These are phyloP conservation scores for Plicaturopsis crispa DNA, from an alignment of 768 basidiomycete species.

Conservation along the genomic window DNA sequence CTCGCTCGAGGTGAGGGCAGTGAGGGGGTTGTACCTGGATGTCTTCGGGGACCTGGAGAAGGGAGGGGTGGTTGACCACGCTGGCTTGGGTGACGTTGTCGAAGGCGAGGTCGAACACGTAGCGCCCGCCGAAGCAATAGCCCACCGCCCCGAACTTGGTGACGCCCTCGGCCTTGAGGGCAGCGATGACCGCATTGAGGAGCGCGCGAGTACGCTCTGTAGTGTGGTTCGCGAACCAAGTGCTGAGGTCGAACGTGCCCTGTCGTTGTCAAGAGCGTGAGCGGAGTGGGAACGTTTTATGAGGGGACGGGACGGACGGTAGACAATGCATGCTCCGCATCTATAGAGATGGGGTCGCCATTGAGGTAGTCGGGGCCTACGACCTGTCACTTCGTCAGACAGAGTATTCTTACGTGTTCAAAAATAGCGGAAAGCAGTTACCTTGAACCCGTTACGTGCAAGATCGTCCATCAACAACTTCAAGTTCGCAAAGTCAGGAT, in stretches of 20 bases:
- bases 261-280: slow-evolving; percentile 1
- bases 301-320: background rate
- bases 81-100: slow-evolving; percentile 29
- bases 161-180: slow-evolving; percentile 30
- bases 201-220: slow-evolving; percentile 22
- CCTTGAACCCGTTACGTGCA: slow-evolving; percentile 31
- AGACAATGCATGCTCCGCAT: background rate
- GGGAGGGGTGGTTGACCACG: slow-evolving; percentile 39
- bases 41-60: slow-evolving; percentile 28
- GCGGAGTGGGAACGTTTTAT: background rate
- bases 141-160: slow-evolving; percentile 30
- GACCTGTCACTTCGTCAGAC: slow-evolving; percentile 24
- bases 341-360: slow-evolving; percentile 22
- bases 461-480: slow-evolving; percentile 25
- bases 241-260: slow-evolving; percentile 16
- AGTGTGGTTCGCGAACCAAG: slow-evolving; percentile 28
- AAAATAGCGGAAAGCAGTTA: slow-evolving; percentile 11
- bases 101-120: slow-evolving; percentile 36
- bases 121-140: slow-evolving; percentile 38
- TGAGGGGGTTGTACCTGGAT: slow-evolving; percentile 20
- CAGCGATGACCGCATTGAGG: slow-evolving; percentile 28
- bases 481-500: slow-evolving; percentile 12
- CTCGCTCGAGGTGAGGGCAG: background rate
- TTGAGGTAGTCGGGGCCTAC: slow-evolving; percentile 33
- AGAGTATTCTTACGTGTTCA: slow-evolving; percentile 22